phyloP scores from a whole-genome alignment of 2,329 filamentous ascomycete genomes.

The Nigrospora osmanthi region DNA sequence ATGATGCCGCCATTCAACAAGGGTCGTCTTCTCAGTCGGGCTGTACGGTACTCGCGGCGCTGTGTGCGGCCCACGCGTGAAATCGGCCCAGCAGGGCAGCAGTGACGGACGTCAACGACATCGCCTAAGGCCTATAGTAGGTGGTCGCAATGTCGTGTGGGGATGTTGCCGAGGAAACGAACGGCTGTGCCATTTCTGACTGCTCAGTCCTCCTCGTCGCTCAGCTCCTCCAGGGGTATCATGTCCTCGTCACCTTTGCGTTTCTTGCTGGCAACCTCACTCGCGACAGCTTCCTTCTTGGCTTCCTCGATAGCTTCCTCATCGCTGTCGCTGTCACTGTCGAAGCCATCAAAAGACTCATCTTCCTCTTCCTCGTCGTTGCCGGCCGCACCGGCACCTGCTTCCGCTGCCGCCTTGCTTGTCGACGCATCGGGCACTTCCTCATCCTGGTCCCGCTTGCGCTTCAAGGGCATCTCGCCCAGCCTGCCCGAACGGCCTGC shows the following conservation, averaged over 20 bases:
- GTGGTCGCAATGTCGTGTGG: too few relatives aligned
- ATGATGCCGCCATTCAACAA: too few relatives aligned
- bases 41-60: too few relatives aligned
- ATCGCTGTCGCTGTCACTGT: constrained; percentile 23
- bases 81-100: too few relatives aligned
- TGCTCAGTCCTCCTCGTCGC: constrained; percentile 13
- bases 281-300: constrained; percentile 22
- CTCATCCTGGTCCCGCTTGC: constrained; percentile 52
- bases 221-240: constrained; percentile 32
- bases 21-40: too few relatives aligned
- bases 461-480: constrained; percentile 82
- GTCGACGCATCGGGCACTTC: constrained; percentile 28
- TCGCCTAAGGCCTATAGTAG: too few relatives aligned
- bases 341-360: constrained; percentile 41
- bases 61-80: too few relatives aligned
- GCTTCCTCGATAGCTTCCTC: constrained; percentile 23
- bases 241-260: constrained; percentile 33
- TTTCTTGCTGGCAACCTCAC: constrained; percentile 23
- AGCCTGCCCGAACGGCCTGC: constrained; percentile 69
- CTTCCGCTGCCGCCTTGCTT: constrained; percentile 7
- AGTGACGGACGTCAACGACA: too few relatives aligned
- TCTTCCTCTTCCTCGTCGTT: constrained; percentile 22
- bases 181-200: too few relatives aligned
- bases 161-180: too few relatives aligned
- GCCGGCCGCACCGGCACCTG: constrained; percentile 12